Percentiles rank a stretch among this genome's conserved stretches.
Evolutionary conservation across 148 eudicot genomes (phyloP).

Genomic region (Spergularia bocconei): DNA sequence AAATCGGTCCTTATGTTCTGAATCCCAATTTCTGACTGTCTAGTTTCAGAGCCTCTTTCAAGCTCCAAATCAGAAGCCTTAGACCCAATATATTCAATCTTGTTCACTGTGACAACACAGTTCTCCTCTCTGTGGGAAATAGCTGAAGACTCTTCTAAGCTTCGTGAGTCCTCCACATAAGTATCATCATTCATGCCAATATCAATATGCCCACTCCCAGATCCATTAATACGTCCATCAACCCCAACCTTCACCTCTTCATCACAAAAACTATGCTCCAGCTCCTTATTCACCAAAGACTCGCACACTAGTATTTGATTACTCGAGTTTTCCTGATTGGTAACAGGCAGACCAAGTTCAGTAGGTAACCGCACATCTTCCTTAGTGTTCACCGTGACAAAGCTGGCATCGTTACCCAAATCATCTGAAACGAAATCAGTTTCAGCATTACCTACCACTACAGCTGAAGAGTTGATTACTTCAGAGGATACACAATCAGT

Average conservation of each 20-base stretch:
- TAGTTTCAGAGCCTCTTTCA: conserved; percentile 29
- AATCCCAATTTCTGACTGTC: conserved; percentile 18
- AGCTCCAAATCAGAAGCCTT: conserved; percentile 20
- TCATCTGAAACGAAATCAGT: conserved; percentile 15
- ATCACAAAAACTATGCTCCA: conserved; percentile 13
- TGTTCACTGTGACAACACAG: conserved; percentile 13
- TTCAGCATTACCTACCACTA: conserved; percentile 27
- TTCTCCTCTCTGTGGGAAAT: conserved; percentile 17
- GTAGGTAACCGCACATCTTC: conserved; percentile 27
- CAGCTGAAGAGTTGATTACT: conserved; percentile 18
- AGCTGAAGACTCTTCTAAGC: conserved; percentile 27
- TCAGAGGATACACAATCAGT: conserved; percentile 22
- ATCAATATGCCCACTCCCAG: conserved; percentile 28
- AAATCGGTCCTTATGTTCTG: conserved; percentile 24
- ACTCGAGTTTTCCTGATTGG: conserved; percentile 24
- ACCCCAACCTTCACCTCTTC: conserved; percentile 26
- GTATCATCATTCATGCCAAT: conserved; percentile 27
- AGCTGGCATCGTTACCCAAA: conserved; percentile 23
- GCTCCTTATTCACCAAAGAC: conserved; percentile 10
- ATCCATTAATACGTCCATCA: conserved; percentile 29
- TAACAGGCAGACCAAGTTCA: conserved; percentile 31
- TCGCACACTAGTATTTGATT: conserved; percentile 23
- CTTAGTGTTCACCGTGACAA: neutral
- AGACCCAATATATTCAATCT: conserved; percentile 24
- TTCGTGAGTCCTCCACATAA: conserved; percentile 25